Conservation (phyloP, 352 stramenopile species). For the Phytophthora macrochlamydospora region DNA sequence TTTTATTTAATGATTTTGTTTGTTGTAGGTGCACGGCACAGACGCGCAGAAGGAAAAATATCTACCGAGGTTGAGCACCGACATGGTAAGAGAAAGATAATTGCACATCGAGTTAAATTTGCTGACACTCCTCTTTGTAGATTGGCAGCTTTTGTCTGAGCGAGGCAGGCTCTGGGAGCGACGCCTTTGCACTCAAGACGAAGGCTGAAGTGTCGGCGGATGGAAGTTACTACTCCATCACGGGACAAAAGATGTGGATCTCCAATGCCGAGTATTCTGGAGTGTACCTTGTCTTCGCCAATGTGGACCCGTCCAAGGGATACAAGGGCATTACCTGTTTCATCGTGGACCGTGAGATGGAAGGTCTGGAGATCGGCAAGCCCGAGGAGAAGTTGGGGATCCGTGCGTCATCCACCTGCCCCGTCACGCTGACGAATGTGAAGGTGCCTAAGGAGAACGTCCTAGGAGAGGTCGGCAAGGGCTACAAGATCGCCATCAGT, state of each 20-base stretch:
- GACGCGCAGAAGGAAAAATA: constrained; percentile 90
- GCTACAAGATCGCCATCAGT: constrained; percentile 98
- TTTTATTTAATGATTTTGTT: background rate
- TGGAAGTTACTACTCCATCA: constrained; percentile 95
- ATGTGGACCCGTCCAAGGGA: constrained; percentile 89
- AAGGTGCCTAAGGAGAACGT: constrained; percentile 94
- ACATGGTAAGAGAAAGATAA: constrained; percentile 55
- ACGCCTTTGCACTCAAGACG: constrained; percentile 97
- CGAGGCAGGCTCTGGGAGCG: constrained; percentile 93
- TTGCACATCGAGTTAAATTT: constrained; percentile 1
- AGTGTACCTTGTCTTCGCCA: constrained; percentile 97
- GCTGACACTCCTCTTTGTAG: constrained; percentile 31
- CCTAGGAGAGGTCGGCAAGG: constrained; percentile 93
- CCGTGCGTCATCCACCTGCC: constrained; percentile 94
- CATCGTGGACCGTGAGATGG: constrained; percentile 94
- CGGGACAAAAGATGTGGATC: constrained; percentile 98
- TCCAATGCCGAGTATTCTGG: constrained; percentile 96
- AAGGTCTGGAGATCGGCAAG: constrained; percentile 93
- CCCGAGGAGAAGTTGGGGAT: constrained; percentile 98
- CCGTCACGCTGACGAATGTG: constrained; percentile 94
- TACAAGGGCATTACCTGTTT: constrained; percentile 99
- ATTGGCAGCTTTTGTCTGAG: constrained; percentile 97
- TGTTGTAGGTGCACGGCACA: constrained; percentile 60
- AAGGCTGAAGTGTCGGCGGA: constrained; percentile 86
- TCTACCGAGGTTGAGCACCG: constrained; percentile 76